Conservation (phyloP, 805 yeast genomes). For the Metschnikowia colocasiae region DNA sequence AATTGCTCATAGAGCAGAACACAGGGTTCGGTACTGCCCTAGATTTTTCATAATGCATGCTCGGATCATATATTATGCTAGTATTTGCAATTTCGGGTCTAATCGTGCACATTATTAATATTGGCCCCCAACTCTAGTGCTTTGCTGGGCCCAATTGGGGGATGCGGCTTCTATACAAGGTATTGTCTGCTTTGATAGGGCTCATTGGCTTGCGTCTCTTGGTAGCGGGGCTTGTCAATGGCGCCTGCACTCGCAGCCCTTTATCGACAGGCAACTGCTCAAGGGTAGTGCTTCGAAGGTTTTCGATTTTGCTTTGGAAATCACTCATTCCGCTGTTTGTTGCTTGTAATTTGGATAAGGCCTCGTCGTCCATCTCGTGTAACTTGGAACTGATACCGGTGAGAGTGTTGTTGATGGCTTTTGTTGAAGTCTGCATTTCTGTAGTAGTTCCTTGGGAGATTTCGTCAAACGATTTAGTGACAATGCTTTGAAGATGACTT, state of each 20-base stretch:
- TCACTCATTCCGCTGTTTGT: conserved; percentile 1
- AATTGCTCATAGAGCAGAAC: neutral
- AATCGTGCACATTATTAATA: neutral
- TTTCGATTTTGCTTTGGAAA: neutral
- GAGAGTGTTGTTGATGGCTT: neutral
- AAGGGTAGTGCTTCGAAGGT: neutral
- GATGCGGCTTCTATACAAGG: conserved; percentile 10
- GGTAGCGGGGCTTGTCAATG: neutral
- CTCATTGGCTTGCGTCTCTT: conserved; percentile 12
- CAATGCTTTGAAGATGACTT: neutral
- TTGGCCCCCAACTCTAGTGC: neutral
- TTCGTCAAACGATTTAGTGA: neutral
- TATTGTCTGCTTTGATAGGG: conserved; percentile 7
- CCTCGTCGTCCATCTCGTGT: neutral
- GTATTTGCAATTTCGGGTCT: too few species aligned
- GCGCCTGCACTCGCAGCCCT: conserved; percentile 3
- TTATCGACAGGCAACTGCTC: neutral
- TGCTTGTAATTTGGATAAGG: neutral
- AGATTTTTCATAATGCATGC: neutral
- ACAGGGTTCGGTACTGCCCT: neutral
- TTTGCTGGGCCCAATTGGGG: conserved; percentile 12
- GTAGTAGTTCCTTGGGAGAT: neutral
- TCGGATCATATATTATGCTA: neutral
- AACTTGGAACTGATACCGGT: neutral
- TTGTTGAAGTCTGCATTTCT: neutral